Conservation (phyloP, 306 rosid genomes). For the Cucurbita pepo region DNA sequence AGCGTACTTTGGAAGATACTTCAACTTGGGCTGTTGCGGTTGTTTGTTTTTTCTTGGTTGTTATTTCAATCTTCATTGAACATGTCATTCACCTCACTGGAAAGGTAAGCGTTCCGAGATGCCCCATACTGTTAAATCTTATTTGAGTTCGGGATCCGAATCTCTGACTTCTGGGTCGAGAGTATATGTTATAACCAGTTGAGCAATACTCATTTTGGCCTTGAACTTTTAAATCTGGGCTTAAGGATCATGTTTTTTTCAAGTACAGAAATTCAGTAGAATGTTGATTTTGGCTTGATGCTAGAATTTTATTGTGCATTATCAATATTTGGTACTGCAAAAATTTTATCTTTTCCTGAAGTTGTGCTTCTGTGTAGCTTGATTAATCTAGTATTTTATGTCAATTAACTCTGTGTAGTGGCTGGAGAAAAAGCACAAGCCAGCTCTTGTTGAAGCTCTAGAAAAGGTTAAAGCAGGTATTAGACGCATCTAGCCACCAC, state of each 20-base stretch:
- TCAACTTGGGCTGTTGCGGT: conserved; percentile 69
- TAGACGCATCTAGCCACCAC: neutral
- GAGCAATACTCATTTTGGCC: neutral
- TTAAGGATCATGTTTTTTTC: neutral
- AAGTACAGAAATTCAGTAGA: neutral
- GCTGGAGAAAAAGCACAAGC: conserved; percentile 31
- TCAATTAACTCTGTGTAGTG: conserved; percentile 16
- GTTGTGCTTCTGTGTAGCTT: neutral
- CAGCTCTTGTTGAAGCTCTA: conserved; percentile 49
- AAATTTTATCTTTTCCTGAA: neutral
- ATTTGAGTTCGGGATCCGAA: neutral
- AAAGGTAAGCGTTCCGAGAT: conserved; percentile 14
- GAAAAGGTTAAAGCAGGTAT: conserved; percentile 65
- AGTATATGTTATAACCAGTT: neutral
- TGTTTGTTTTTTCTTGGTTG: conserved; percentile 44
- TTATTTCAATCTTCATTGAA: conserved; percentile 46
- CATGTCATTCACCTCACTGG: conserved; percentile 32
- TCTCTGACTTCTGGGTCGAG: neutral
- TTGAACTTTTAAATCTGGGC: neutral
- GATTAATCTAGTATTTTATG: neutral
- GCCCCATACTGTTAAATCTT: neutral
- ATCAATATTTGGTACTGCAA: neutral
- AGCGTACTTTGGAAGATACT: conserved; percentile 36
- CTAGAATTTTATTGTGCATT: neutral
- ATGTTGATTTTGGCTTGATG: neutral